Conservation (phyloP, 1,284 basidiomycete genomes). For the Phlebopus sp. region DNA sequence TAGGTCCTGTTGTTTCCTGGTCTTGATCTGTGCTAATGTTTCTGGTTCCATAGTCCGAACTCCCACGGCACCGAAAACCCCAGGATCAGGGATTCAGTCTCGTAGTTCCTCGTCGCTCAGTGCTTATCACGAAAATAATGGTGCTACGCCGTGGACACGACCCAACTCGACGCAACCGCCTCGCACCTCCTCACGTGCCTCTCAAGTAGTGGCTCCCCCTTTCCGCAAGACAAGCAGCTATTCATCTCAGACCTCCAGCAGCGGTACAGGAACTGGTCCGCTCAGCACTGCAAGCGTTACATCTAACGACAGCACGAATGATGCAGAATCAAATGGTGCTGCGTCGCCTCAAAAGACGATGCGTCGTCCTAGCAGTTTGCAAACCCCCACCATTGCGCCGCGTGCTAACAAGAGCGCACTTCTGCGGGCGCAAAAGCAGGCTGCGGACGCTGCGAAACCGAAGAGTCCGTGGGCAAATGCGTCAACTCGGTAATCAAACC, state of each 20-base stretch:
- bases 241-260: conserved; percentile 30
- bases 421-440: conserved; percentile 61
- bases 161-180: conserved; percentile 24
- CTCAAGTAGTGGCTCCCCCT: conserved; percentile 5
- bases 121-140: conserved; percentile 20
- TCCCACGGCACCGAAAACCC: conserved; percentile 39
- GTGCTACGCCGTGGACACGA: conserved; percentile 9
- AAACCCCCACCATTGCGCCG: conserved; percentile 59
- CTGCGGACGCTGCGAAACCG: conserved; percentile 27
- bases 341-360: conserved; percentile 17
- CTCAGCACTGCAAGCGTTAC: conserved; percentile 24
- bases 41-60: conserved; percentile 37
- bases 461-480: conserved; percentile 34
- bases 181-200: conserved; percentile 27
- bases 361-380: conserved; percentile 54
- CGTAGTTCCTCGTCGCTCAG: conserved; percentile 40
- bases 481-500: conserved; percentile 21
- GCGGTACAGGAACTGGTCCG: conserved; percentile 26
- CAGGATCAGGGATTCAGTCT: conserved; percentile 36
- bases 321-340: conserved; percentile 18
- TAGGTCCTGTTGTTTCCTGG: conserved; percentile 32
- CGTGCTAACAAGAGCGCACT: conserved; percentile 71
- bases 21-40: conserved; percentile 1
- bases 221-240: conserved; percentile 18
- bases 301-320: conserved; percentile 18